These are phyloP conservation scores for Globomyces sp. DNA, from an alignment of 371 early-diverging fungal genomes.

Conservation along the genomic window DNA sequence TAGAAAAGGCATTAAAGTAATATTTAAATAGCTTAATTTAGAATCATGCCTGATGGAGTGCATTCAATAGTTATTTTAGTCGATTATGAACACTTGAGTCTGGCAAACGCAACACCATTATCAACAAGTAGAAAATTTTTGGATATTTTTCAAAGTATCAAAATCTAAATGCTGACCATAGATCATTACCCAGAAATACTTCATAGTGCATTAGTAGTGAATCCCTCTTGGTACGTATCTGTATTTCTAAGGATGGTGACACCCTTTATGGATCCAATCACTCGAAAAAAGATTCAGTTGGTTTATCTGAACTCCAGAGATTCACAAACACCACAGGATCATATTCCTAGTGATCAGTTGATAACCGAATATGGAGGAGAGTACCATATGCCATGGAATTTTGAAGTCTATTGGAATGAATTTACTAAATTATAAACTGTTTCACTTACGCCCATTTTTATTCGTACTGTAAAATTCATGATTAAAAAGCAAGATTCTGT, in stretches of 20 bases:
- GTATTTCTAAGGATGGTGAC: conserved; percentile 74
- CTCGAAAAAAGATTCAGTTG: conserved; percentile 81
- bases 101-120: conserved; percentile 68
- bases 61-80: conserved; percentile 73
- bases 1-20: conserved; percentile 66
- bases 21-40: no score
- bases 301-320: conserved; percentile 58
- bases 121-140: conserved; percentile 74
- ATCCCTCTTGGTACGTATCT: conserved; percentile 86
- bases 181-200: conserved; percentile 71
- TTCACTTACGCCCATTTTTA: no score
- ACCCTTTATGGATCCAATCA: conserved; percentile 90
- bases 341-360: conserved; percentile 54
- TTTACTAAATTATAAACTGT: not conserved
- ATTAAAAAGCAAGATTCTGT: no score
- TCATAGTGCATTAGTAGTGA: conserved; percentile 34
- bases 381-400: conserved; percentile 55
- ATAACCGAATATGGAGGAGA: conserved; percentile 63
- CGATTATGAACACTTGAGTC: conserved; percentile 72
- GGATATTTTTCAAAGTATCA: conserved; percentile 57
- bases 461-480: no score
- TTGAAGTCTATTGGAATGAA: conserved; percentile 58
- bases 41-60: conserved; percentile 70
- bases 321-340: conserved; percentile 54
- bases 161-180: no score